Percentiles rank a stretch among this genome's conserved stretches.
Conservation (phyloP, 768 basidiomycete species). For the Mycena metata region DNA sequence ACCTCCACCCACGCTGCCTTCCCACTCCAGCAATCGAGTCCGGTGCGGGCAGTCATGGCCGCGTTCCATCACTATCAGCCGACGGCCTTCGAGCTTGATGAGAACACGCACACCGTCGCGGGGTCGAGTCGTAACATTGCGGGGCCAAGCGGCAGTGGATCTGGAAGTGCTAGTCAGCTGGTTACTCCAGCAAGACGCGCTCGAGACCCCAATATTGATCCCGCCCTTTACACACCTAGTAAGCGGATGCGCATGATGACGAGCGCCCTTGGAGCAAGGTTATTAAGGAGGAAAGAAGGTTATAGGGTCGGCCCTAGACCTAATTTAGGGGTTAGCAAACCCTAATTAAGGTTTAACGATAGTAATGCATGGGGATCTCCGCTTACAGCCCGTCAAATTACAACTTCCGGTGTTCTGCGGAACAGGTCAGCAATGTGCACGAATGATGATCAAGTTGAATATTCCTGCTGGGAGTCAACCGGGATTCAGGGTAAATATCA, state of each 20-base stretch:
- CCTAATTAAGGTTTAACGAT: too few species aligned
- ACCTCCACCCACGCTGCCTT: constrained; percentile 38
- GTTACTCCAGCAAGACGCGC: neutral
- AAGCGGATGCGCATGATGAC: constrained; percentile 7
- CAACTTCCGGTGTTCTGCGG: too few species aligned
- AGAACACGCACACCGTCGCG: neutral
- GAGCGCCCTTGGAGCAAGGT: neutral
- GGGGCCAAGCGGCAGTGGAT: too few species aligned
- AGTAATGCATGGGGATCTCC: too few species aligned
- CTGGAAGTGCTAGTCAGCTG: neutral
- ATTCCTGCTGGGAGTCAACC: too few species aligned
- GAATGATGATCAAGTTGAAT: too few species aligned
- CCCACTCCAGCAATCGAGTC: constrained; percentile 35
- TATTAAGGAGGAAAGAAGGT: too few species aligned
- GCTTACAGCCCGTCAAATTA: too few species aligned
- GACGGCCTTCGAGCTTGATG: neutral
- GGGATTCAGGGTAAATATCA: too few species aligned
- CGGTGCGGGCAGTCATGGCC: constrained; percentile 23
- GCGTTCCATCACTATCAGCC: neutral
- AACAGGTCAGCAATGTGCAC: too few species aligned
- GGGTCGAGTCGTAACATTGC: neutral
- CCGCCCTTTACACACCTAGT: neutral
- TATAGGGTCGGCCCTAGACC: too few species aligned
- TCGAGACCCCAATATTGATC: constrained; percentile 1
- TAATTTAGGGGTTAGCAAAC: too few species aligned